Evolutionary conservation across 768 basidiomycete genomes (phyloP).

Genomic region (Lactarius tabidus): DNA sequence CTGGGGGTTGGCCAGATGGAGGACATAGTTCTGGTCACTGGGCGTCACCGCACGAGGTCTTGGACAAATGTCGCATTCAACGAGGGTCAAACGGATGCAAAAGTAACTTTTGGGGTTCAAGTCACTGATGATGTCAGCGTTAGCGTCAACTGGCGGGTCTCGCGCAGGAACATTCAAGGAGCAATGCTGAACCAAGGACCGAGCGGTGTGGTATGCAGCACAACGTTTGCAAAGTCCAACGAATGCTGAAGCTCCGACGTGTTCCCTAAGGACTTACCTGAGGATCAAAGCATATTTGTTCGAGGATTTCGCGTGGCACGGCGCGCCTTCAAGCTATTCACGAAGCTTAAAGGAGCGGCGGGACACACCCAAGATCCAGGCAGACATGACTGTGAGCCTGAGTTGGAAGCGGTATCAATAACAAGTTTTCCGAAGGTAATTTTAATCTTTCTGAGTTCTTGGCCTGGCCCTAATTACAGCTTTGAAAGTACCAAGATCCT

Average conservation of each 20-base stretch:
- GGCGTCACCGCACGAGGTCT: not conserved
- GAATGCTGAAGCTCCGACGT: not conserved
- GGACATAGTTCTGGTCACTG: not conserved
- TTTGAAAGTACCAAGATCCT: no score
- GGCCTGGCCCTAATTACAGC: not conserved
- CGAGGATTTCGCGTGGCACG: not conserved
- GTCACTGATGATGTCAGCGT: not conserved
- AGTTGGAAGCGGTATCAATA: not conserved
- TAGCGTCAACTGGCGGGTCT: not conserved
- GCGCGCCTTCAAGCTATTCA: not conserved
- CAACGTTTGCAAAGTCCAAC: not conserved
- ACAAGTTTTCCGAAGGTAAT: not conserved
- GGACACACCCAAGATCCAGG: not conserved
- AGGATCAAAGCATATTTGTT: not conserved
- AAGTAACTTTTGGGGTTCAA: not conserved
- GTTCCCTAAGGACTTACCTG: no score
- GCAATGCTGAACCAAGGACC: not conserved
- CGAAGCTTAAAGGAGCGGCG: not conserved
- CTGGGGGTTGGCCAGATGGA: not conserved
- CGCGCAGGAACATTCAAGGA: not conserved
- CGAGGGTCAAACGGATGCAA: not conserved
- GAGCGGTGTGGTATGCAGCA: not conserved
- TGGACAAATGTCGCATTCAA: not conserved
- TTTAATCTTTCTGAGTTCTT: not conserved
- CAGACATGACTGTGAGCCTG: not conserved